Evolutionary conservation across 345 rosid genomes (phyloP).

Genomic region (Pelargonium nanum): DNA sequence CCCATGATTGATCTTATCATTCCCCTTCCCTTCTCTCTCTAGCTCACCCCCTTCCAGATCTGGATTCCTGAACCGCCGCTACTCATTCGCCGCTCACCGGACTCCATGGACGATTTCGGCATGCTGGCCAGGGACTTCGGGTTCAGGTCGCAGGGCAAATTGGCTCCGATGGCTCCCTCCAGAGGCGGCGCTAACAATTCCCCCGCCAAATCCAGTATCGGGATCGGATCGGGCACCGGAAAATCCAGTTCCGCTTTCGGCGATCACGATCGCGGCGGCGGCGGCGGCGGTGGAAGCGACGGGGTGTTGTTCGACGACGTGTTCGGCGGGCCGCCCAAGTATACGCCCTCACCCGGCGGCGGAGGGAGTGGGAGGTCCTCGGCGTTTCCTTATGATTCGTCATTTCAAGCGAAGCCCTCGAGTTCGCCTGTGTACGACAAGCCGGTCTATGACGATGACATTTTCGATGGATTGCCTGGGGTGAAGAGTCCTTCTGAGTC

Average conservation of each 20-base stretch:
- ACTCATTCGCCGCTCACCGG: background rate
- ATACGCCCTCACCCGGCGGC: background rate
- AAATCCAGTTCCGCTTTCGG: constrained; percentile 14
- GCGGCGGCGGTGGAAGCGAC: background rate
- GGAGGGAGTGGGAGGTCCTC: background rate
- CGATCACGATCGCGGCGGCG: background rate
- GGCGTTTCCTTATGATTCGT: constrained; percentile 25
- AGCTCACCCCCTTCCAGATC: background rate
- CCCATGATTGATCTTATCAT: too few species aligned
- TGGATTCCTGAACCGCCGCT: background rate
- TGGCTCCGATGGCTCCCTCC: constrained; percentile 38
- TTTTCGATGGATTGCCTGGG: constrained; percentile 35
- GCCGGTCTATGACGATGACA: constrained; percentile 42
- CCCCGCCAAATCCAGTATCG: constrained; percentile 7
- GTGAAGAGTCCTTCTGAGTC: constrained; percentile 22
- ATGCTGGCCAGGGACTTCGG: constrained; percentile 30
- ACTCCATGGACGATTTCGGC: constrained; percentile 38
- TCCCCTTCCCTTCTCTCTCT: background rate
- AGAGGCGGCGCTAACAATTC: background rate
- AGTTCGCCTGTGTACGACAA: constrained; percentile 30
- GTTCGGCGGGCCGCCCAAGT: background rate
- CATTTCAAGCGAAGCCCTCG: constrained; percentile 17
- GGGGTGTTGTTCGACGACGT: background rate
- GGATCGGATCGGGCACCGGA: constrained; percentile 21
- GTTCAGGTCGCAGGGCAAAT: constrained; percentile 37